Evolutionary conservation across 1,284 basidiomycete genomes (phyloP).

Genomic region (Cystobasidium slooffiae): DNA sequence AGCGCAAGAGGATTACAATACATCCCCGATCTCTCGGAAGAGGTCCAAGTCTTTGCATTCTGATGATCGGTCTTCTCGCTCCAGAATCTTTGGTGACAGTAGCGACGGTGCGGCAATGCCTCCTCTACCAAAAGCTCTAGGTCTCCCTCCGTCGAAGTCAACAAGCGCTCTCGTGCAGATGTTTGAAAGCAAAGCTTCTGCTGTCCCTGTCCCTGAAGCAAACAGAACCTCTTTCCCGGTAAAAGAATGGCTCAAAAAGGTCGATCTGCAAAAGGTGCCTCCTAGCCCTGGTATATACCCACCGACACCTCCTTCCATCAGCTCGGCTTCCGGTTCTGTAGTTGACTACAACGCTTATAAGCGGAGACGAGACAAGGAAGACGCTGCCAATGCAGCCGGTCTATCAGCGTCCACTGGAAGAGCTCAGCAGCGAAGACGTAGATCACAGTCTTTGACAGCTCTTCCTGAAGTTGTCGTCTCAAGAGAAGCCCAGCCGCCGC

Average conservation of each 20-base stretch:
- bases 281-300: neutral
- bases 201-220: neutral
- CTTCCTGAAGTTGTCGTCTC: neutral
- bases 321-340: slow-evolving; percentile 12
- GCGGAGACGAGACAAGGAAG: slow-evolving; percentile 4
- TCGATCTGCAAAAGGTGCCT: neutral
- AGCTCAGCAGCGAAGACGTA: neutral
- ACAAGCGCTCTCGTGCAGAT: slow-evolving; percentile 34
- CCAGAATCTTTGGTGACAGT: neutral
- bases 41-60: slow-evolving; percentile 24
- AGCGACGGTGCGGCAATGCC: neutral
- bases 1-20: neutral
- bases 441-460: slow-evolving; percentile 5
- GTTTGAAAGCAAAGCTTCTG: slow-evolving; percentile 18
- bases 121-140: neutral
- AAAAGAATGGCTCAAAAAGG: slow-evolving; percentile 38
- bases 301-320: neutral
- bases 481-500: neutral
- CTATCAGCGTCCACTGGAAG: neutral
- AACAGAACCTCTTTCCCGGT: slow-evolving; percentile 13
- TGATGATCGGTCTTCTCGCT: slow-evolving; percentile 13
- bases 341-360: neutral
- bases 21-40: neutral
- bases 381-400: neutral
- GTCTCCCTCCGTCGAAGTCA: neutral